Base-by-base conservation (phyloP, 176 grass and related monocot species). In the Oryza glaberrima region DNA sequence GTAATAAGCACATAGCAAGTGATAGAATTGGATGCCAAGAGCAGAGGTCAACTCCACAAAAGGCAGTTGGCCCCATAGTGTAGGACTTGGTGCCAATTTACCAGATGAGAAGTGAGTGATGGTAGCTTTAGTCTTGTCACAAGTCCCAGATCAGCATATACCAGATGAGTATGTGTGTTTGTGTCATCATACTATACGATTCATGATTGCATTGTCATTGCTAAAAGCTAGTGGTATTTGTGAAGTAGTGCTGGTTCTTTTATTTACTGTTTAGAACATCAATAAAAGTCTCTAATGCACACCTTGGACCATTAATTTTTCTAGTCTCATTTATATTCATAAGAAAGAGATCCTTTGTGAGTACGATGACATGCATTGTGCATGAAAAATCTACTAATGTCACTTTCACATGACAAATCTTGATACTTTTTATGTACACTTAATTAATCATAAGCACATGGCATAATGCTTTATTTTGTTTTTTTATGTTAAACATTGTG, bases 141-240 rank as follows among this genome's bases (percentile, higher is more conserved):
- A 34, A 72, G 73, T 72, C 63, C 3, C 15, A 14, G 30, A 65
- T 41, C 77, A 81, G 81, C 77, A 8, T 41, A 41, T 64, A 32
- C 30, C 28, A 30, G 28, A 30, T 30, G 28, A 30, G 28, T 30
- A 13, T 48, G 43, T 51, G 23, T 47, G 81, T 65, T 56, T 10
- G 34, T 32, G 25, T 40, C 58, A 69, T 40, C 69, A 69, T 48
- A 19, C 41, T 35, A 25, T 13, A 44, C 41, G 30, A 13, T 69
- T 46, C 82, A 89, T 89, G 88, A 89, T 81, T 85, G 51, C 82
- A 76, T 71, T 48, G 77, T 85, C 82, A 76, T 85, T 84, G 64
- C n/a, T 72, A 86, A 14, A 70, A 67, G 71, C 4, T 48, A 5
- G 23, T 47, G 61, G 12, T 69, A 6, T 6, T 16, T 32, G 61